Evolutionary conservation across 2,329 filamentous ascomycete genomes (phyloP).

Genomic region (Aspergillus felis): DNA sequence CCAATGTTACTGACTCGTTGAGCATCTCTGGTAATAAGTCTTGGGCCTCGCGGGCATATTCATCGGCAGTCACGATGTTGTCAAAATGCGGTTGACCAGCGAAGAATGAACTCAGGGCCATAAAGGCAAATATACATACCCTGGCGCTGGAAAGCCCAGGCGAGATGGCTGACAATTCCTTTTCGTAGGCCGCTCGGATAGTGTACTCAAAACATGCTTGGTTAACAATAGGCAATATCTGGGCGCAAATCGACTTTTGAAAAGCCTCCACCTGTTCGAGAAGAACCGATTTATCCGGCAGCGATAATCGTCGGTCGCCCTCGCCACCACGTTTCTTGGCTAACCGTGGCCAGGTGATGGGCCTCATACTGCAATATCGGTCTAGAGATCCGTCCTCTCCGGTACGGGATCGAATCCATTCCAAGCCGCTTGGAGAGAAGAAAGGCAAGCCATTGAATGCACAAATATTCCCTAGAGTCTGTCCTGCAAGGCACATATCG

Average conservation of each 20-base stretch:
- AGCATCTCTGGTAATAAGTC: not conserved
- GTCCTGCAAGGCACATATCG: not conserved
- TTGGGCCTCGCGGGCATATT: slow-evolving; percentile 1
- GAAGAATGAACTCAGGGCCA: slow-evolving; percentile 1
- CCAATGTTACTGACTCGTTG: slow-evolving; percentile 3
- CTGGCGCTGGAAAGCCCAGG: not conserved
- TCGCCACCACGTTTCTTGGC: not conserved
- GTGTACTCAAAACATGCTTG: slow-evolving; percentile 5
- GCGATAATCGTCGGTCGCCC: not conserved
- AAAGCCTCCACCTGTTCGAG: not conserved
- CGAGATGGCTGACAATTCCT: not conserved
- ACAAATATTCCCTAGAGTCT: slow-evolving; percentile 6
- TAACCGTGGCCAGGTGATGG: not conserved
- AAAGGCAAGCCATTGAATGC: slow-evolving; percentile 8
- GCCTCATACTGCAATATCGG: not conserved
- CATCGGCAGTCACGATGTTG: not conserved
- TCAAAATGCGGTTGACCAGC: not conserved
- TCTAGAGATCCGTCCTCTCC: slow-evolving; percentile 4
- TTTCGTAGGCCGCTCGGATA: slow-evolving; percentile 5
- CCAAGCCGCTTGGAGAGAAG: slow-evolving; percentile 3
- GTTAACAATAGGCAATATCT: slow-evolving; percentile 4
- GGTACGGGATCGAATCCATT: slow-evolving; percentile 8
- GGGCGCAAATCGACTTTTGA: not conserved
- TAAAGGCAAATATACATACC: slow-evolving; percentile 9
- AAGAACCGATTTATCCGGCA: not conserved